Percentiles rank a stretch among this genome's conserved stretches.
phyloP scores from a whole-genome alignment of 345 rosid genomes.

The Cardamine occulta region DNA sequence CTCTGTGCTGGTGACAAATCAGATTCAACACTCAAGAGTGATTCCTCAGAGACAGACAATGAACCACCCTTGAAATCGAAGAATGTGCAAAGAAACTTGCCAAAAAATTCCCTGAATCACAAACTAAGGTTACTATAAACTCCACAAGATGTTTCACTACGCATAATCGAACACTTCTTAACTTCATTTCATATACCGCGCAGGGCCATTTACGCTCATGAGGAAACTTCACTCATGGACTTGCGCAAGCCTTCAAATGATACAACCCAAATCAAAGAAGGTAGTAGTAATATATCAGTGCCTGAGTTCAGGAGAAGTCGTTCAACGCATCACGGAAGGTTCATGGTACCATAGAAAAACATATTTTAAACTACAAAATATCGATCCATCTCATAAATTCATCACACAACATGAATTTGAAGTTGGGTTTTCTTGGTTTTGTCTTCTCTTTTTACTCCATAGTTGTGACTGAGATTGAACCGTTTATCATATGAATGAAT shows the following conservation, averaged over 20 bases:
- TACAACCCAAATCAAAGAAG: conserved; percentile 47
- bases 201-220: conserved; percentile 57
- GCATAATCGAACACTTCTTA: not conserved
- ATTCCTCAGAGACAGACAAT: conserved; percentile 75
- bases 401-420: conserved; percentile 1
- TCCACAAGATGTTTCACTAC: not conserved
- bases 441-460: conserved; percentile 28
- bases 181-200: conserved; percentile 23
- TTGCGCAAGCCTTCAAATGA: conserved; percentile 50
- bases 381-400: not conserved
- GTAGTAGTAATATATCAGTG: conserved; percentile 46
- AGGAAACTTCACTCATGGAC: conserved; percentile 49
- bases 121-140: conserved; percentile 61
- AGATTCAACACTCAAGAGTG: conserved; percentile 65
- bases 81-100: conserved; percentile 54
- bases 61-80: conserved; percentile 60
- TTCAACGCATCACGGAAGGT: conserved; percentile 74
- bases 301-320: conserved; percentile 73
- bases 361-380: conserved; percentile 9
- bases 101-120: conserved; percentile 57
- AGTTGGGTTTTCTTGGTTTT: conserved; percentile 16
- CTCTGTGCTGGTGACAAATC: conserved; percentile 53
- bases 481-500: conserved; percentile 20
- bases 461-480: conserved; percentile 33
- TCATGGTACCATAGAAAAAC: conserved; percentile 52